These are phyloP conservation scores for Ogataea nonfermentans DNA, from an alignment of 805 yeast genomes.

Conservation along the genomic window DNA sequence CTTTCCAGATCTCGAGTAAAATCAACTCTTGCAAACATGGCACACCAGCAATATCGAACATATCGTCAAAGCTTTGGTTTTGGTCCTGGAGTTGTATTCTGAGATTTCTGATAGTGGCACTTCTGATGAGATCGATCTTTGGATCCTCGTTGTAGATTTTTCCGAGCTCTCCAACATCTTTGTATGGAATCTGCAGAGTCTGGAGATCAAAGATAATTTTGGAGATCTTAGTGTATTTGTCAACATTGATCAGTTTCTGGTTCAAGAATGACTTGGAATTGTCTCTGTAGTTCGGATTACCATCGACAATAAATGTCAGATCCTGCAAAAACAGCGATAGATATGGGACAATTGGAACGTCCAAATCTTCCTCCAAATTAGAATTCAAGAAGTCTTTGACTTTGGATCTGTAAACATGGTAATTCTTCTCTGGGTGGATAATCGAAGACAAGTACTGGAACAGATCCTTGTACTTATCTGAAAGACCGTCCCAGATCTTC, in stretches of 20 bases:
- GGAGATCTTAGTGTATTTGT: conserved; percentile 67
- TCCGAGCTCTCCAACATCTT: conserved; percentile 34
- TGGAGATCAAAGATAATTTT: conserved; percentile 65
- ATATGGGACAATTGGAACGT: conserved; percentile 72
- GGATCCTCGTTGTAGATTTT: conserved; percentile 24
- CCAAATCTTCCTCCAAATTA: conserved; percentile 40
- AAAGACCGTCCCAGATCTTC: conserved; percentile 56
- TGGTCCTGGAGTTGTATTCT: conserved; percentile 18
- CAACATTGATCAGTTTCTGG: conserved; percentile 66
- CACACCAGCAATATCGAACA: conserved; percentile 38
- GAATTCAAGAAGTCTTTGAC: conserved; percentile 53
- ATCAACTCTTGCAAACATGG: conserved; percentile 56
- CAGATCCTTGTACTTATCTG: conserved; percentile 58
- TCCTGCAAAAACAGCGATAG: conserved; percentile 74
- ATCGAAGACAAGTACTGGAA: conserved; percentile 64
- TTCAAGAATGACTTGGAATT: conserved; percentile 49
- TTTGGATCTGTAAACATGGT: conserved; percentile 63
- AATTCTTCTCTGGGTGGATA: conserved; percentile 74
- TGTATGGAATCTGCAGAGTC: conserved; percentile 62
- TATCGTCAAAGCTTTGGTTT: conserved; percentile 26
- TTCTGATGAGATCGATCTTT: conserved; percentile 28
- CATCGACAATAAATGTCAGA: conserved; percentile 76
- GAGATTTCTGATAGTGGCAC: conserved; percentile 30
- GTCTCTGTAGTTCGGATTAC: conserved; percentile 67
- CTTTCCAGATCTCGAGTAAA: conserved; percentile 68